Evolutionary conservation across 164 flowering plant species (phyloP), one percentile per base, ranked within the genome.

Genomic region (Echeveria elegans): DNA sequence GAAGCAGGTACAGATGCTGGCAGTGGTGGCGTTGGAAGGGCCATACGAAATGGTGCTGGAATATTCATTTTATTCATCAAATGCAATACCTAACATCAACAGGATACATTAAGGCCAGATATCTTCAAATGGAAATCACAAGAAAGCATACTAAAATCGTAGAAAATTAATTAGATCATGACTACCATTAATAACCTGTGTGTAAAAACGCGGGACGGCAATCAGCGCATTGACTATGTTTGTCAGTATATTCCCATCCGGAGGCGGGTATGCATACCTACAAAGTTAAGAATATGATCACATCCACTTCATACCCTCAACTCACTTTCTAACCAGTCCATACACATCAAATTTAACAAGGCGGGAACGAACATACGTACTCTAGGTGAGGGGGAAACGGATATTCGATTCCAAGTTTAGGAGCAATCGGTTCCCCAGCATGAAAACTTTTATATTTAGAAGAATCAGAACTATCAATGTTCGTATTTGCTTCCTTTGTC

Each of bases 1-100:
- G 82, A 84, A 41, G 68, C 82, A 67, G 90, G 78, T 26, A 52
- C 75, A 62, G 89, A 65, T 70, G 88, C 80, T 66, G 94, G 94
- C 37, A 95, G 77, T 52, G 99, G 97, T 66, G 97, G 99, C 68
- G 90, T 89, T 30, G 92, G 97, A 62, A 95, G 76, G 24, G 97
- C 96, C 82, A 84, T 80, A 38, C 94, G 88, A 66, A 92, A 95
- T 74, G 97, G 97, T 74, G 99, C 92, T 48, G 97, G 99, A 78
- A 95, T 82, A 68, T 92, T 95, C 99, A 95, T 92, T 80, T 95
- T 95, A 82, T 95, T 95, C 99, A 95, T 95, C 85, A 92, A 79
- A 80, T 95, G 99, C 81, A 95, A 78, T 48, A 88, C 97, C 99
- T 94, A 70, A 63, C 74, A 68, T 65, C 15, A n/a, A 71, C 63